Base-by-base conservation (phyloP, 306 rosid genomes). In the Spatholobus suberectus region DNA sequence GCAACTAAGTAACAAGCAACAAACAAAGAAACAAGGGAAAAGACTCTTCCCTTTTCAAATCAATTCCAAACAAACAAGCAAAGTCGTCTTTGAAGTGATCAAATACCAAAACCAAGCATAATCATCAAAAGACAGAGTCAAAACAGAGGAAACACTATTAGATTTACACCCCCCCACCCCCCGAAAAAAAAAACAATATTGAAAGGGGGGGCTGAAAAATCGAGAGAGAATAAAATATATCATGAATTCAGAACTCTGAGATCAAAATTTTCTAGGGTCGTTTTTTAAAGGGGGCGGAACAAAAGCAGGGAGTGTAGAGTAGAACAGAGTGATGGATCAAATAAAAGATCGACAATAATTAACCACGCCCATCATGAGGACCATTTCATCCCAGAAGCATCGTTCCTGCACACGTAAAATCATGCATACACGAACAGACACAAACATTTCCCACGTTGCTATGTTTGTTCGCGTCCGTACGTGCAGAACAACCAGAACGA, bases 111-210 rank as follows among this genome's bases (percentile, higher is more conserved):
- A 73, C 32, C 38, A 65, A 81, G 27, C 71, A 67, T 23, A 7
- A 41, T 14, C 77, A 34, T 9, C 40, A 34, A 62, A 80, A 87
- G 6, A 61, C 14, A 68, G 38, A 40, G 70, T 70, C 74, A 77
- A 43, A 59, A 13, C 54, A 69, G 12, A 65, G 70, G 38, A 58
- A 75, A 79, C 52, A 54, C 15, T 27, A 43, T 29, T 46, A 3
- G 76, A 57, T 55, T 62, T 17, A 10, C 6, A 18, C 1, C 46
- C 34, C 66, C 62, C 35, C 0, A 13, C 5, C 4, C 26, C 35
- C 21, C 5, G 32, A 35, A 6, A 8, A 46, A 35, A 6, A 8
- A n/a, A 73, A n/a, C 0, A 37, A 4, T 54, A 17, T 15, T 17
- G 44, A 54, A 40, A 51, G 1, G 26, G 49, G 49, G 0, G 10